A percentile compares a stretch with the other conserved stretches of the same genome.
phyloP scores from a whole-genome alignment of 148 eudicot genomes.

The Euryodendron excelsum region DNA sequence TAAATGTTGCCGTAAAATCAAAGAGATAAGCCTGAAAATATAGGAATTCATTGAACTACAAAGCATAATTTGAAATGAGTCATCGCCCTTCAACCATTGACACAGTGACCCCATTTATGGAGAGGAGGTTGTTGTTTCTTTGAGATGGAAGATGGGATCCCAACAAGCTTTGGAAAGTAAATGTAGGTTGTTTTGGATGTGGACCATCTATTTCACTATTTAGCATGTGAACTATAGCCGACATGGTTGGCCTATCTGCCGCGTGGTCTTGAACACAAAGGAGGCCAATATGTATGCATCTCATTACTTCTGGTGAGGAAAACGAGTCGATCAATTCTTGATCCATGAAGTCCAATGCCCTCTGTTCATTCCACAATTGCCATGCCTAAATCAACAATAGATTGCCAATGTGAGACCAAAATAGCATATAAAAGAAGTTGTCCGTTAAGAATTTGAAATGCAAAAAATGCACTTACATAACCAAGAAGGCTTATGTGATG shows the following conservation, averaged over 20 bases:
- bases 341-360: constrained; percentile 24
- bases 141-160: neutral
- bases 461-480: neutral
- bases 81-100: constrained; percentile 15
- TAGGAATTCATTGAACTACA: too few relatives aligned
- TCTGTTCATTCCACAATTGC: constrained; percentile 33
- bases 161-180: constrained; percentile 2
- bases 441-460: too few relatives aligned
- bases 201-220: constrained; percentile 17
- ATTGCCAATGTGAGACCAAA: neutral
- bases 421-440: neutral
- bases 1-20: too few relatives aligned
- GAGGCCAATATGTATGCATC: constrained; percentile 35
- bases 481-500: neutral
- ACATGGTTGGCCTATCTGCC: constrained; percentile 31
- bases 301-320: constrained; percentile 7
- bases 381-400: constrained; percentile 29
- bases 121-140: neutral
- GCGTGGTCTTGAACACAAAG: constrained; percentile 30
- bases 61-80: too few relatives aligned
- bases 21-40: too few relatives aligned
- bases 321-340: constrained; percentile 9
- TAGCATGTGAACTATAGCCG: constrained; percentile 22
- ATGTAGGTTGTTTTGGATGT: constrained; percentile 20
- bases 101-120: constrained; percentile 8